phyloP scores from a whole-genome alignment of 106 monocot species.

The Dendrobium officinale region DNA sequence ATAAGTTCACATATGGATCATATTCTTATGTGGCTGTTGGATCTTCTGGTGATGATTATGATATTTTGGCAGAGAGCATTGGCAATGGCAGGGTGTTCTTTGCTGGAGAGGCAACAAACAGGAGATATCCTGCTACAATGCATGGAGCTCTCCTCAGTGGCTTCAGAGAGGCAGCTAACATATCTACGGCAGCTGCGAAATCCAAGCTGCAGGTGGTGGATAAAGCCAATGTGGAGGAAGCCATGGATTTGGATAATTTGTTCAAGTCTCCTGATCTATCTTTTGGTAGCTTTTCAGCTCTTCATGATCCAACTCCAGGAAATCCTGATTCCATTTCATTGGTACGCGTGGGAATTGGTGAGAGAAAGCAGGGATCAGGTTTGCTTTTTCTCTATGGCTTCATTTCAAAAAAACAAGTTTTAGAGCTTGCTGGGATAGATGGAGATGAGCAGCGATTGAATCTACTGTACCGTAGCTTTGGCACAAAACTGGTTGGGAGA shows the following conservation, averaged over 20 bases:
- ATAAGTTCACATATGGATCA: conserved; percentile 82
- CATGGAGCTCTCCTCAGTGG: conserved; percentile 96
- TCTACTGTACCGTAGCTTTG: conserved; percentile 43
- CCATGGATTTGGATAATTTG: conserved; percentile 46
- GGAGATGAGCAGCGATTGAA: conserved; percentile 55
- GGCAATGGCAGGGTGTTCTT: conserved; percentile 86
- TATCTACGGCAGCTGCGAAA: conserved; percentile 46
- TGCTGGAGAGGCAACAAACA: conserved; percentile 93
- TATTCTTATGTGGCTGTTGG: conserved; percentile 92
- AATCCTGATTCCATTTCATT: conserved; percentile 43
- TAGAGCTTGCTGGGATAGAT: conserved; percentile 45
- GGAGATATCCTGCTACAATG: conserved; percentile 91
- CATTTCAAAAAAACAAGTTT: conserved; percentile 46
- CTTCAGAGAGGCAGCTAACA: conserved; percentile 88
- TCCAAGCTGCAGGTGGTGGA: neutral
- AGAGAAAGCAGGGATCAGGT: conserved; percentile 29
- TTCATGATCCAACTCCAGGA: conserved; percentile 50
- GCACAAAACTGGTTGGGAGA: conserved; percentile 58
- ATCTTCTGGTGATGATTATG: conserved; percentile 96
- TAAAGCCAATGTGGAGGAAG: conserved; percentile 17
- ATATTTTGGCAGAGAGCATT: conserved; percentile 75
- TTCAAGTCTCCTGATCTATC: conserved; percentile 46
- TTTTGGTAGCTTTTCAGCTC: conserved; percentile 60
- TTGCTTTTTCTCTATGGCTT: conserved; percentile 58
- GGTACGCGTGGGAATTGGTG: conserved; percentile 41